Evolutionary conservation across 192 early-diverging fungal genomes (phyloP).

Genomic region (Chytriomyces confervae): DNA sequence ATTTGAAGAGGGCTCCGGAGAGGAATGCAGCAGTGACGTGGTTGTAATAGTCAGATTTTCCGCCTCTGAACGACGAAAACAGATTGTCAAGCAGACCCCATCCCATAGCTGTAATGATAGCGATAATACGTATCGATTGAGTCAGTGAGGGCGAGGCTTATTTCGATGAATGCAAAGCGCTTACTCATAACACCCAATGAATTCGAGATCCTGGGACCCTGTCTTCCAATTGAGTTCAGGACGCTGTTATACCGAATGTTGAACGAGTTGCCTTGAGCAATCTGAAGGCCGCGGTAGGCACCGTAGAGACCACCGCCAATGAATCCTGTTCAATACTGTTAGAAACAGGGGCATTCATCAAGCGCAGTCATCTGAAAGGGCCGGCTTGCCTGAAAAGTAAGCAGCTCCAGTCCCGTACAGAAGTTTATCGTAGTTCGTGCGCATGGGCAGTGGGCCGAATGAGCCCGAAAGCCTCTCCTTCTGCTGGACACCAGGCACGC

Average conservation of each 20-base stretch:
- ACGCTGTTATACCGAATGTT: constrained; percentile 61
- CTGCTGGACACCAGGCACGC: constrained; percentile 2
- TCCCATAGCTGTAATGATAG: constrained; percentile 45
- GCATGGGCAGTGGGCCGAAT: constrained; percentile 64
- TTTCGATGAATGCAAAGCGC: constrained; percentile 14
- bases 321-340: constrained; percentile 4
- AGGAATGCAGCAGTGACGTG: constrained; percentile 61
- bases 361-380: not conserved
- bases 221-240: constrained; percentile 57
- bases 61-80: constrained; percentile 42
- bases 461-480: constrained; percentile 46
- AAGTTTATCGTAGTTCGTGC: constrained; percentile 59
- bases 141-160: not conserved
- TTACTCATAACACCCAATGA: constrained; percentile 59
- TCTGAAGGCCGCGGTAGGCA: constrained; percentile 52
- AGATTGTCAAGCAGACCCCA: constrained; percentile 55
- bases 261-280: constrained; percentile 51
- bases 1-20: constrained; percentile 61
- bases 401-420: constrained; percentile 60
- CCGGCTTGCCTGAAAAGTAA: constrained; percentile 51
- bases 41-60: constrained; percentile 58
- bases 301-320: constrained; percentile 59
- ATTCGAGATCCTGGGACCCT: constrained; percentile 61
- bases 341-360: not conserved
- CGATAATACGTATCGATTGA: constrained; percentile 9